phyloP scores from a whole-genome alignment of 2,329 filamentous ascomycete species.

The Alternaria arborescens region DNA sequence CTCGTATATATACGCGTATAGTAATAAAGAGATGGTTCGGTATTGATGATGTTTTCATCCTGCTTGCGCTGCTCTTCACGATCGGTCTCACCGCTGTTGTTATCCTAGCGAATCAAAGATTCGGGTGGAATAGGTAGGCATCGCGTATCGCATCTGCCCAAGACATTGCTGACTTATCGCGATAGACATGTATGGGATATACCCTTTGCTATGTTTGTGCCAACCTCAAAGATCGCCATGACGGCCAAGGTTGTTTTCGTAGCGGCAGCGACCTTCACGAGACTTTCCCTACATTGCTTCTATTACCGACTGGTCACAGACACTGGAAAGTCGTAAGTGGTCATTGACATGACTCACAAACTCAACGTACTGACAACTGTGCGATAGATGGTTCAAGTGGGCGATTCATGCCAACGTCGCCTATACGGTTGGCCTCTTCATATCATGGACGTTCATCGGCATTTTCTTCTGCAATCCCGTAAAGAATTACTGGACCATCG shows the following conservation, averaged over 20 bases:
- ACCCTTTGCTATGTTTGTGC: conserved; percentile 32
- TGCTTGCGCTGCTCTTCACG: conserved; percentile 51
- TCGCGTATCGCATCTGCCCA: rapidly evolving
- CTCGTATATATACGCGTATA: conserved; percentile 53
- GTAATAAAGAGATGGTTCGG: conserved; percentile 55
- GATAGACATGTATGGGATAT: conserved; percentile 56
- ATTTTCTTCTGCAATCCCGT: conserved; percentile 56
- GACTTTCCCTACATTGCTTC: conserved; percentile 56
- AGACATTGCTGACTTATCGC: neutral
- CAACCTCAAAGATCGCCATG: conserved; percentile 51
- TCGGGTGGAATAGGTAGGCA: conserved; percentile 48
- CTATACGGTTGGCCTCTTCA: conserved; percentile 50
- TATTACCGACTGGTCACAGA: conserved; percentile 57
- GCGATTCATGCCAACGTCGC: conserved; percentile 51
- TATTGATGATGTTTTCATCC: conserved; percentile 54
- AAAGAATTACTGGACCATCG: conserved; percentile 54
- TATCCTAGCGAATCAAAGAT: conserved; percentile 53
- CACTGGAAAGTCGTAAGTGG: conserved; percentile 36
- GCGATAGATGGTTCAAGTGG: conserved; percentile 47
- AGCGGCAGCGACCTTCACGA: conserved; percentile 54
- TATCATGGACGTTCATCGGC: conserved; percentile 47
- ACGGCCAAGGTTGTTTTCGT: conserved; percentile 55
- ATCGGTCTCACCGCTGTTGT: conserved; percentile 51
- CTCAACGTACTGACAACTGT: neutral
- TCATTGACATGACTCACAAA: no score